These are phyloP conservation scores for Aristolochia californica DNA, from an alignment of 164 flowering plant species.

Conservation along the genomic window DNA sequence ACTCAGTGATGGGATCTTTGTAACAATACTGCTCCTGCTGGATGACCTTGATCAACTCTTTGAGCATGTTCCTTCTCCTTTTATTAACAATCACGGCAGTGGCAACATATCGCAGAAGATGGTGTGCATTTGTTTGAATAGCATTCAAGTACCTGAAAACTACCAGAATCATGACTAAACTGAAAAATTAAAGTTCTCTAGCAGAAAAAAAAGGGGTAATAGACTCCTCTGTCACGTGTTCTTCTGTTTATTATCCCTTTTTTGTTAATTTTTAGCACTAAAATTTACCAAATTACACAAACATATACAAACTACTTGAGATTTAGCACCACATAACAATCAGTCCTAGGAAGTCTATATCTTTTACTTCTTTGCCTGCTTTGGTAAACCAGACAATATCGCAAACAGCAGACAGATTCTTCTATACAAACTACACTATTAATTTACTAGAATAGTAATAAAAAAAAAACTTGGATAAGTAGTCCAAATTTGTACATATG, in stretches of 20 bases:
- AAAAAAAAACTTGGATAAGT: neutral
- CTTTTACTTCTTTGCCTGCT: no score
- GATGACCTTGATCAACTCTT: conserved; percentile 86
- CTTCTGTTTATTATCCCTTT: no score
- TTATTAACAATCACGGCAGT: conserved; percentile 92
- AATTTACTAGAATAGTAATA: neutral
- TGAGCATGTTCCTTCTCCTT: conserved; percentile 82
- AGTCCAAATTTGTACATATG: neutral
- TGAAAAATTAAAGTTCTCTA: neutral
- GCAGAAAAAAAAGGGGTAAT: neutral
- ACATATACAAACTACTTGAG: no score
- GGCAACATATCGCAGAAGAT: conserved; percentile 85
- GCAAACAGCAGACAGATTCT: no score
- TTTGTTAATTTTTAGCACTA: no score
- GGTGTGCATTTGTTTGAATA: conserved; percentile 94
- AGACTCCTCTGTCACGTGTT: neutral
- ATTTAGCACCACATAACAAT: no score
- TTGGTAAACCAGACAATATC: no score
- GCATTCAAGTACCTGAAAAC: conserved; percentile 79
- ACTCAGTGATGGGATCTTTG: conserved; percentile 89
- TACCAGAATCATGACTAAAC: neutral
- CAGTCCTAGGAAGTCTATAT: no score
- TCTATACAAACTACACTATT: no score
- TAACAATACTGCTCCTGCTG: conserved; percentile 82
- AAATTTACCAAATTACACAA: no score